phyloP scores from a whole-genome alignment of 2,329 filamentous ascomycete genomes.

The Calycina herbarum region DNA sequence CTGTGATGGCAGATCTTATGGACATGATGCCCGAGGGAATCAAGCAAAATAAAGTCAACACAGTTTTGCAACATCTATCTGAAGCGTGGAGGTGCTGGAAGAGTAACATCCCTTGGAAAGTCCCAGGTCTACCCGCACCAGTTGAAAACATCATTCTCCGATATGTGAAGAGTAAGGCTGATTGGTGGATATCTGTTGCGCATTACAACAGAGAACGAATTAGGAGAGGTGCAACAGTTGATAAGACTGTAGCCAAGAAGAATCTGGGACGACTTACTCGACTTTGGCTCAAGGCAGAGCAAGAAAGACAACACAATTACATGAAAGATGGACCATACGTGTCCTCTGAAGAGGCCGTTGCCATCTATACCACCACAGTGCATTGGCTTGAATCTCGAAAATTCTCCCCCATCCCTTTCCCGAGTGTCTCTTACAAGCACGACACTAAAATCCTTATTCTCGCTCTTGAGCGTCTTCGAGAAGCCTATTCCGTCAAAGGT shows the following conservation, averaged over 20 bases:
- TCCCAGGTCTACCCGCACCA: constrained; percentile 90
- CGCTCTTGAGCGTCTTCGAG: constrained; percentile 85
- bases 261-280: constrained; percentile 92
- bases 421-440: constrained; percentile 98
- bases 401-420: constrained; percentile 98
- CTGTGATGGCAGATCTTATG: constrained; percentile 98
- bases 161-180: constrained; percentile 98
- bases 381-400: constrained; percentile 99
- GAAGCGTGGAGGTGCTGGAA: constrained; percentile 99
- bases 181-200: constrained; percentile 99
- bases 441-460: constrained; percentile 98
- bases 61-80: constrained; percentile 92
- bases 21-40: constrained; percentile 99
- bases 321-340: constrained; percentile 99
- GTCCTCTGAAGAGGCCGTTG: constrained; percentile 96
- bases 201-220: constrained; percentile 99
- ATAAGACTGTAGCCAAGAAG: constrained; percentile 99
- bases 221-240: constrained; percentile 90
- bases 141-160: constrained; percentile 98
- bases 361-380: constrained; percentile 97
- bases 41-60: constrained; percentile 99
- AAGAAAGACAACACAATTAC: constrained; percentile 98
- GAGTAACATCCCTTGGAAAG: constrained; percentile 99
- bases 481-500: constrained; percentile 97
- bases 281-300: constrained; percentile 96